Conservation (phyloP, 2,329 filamentous ascomycete species). For the Phialemoniopsis sp. region DNA sequence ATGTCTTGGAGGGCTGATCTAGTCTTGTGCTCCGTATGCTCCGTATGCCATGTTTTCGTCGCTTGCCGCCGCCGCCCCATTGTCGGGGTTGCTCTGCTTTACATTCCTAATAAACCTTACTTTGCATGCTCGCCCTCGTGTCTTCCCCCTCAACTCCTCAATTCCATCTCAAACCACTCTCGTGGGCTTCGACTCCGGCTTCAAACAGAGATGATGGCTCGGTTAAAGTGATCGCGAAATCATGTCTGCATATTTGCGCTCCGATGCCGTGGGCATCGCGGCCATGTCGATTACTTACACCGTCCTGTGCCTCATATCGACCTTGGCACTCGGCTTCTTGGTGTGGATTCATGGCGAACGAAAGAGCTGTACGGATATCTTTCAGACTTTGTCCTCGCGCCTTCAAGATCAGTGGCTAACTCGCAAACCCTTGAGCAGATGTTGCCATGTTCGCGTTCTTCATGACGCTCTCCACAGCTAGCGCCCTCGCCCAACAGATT, state of each 20-base stretch:
- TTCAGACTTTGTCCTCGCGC: conserved; percentile 10
- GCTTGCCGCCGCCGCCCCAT: too few species aligned
- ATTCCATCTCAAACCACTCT: background rate
- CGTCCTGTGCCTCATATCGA: conserved; percentile 23
- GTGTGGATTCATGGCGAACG: conserved; percentile 33
- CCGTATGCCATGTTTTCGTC: too few species aligned
- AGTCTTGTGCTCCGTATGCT: too few species aligned
- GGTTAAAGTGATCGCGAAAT: background rate
- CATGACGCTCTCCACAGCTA: conserved; percentile 26
- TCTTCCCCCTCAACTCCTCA: too few species aligned
- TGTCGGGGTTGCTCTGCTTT: too few species aligned
- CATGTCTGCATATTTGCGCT: conserved; percentile 16
- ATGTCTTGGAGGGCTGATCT: too few species aligned
- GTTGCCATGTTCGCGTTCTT: conserved; percentile 32
- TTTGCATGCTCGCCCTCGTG: too few species aligned
- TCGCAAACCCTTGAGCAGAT: conserved; percentile 28
- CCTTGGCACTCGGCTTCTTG: conserved; percentile 27
- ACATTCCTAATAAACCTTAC: too few species aligned
- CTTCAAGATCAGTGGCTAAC: background rate
- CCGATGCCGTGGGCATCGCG: conserved; percentile 24
- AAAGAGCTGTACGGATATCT: conserved; percentile 28
- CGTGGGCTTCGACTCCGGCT: background rate
- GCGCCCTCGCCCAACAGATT: conserved; percentile 36
- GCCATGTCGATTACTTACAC: conserved; percentile 28
- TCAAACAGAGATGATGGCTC: too few species aligned